Conservation (phyloP, 306 rosid genomes). For the Sechiopsis laciniata region DNA sequence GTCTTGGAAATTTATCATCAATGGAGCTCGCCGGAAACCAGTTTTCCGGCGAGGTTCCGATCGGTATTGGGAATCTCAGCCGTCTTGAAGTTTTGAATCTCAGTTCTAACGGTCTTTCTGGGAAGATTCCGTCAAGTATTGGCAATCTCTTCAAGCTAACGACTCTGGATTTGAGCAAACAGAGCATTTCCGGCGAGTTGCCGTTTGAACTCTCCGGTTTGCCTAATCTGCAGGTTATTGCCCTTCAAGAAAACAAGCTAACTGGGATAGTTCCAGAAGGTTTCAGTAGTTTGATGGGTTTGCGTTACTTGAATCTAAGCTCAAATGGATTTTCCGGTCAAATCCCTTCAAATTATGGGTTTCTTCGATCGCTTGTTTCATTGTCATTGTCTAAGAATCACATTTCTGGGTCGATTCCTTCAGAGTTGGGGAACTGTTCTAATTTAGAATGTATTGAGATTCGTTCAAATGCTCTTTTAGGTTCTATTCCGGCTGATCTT, state of each 20-base stretch:
- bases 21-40: slow-evolving; percentile 70
- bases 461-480: slow-evolving; percentile 48
- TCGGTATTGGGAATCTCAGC: slow-evolving; percentile 50
- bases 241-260: slow-evolving; percentile 62
- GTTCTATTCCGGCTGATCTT: slow-evolving; percentile 57
- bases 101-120: slow-evolving; percentile 69
- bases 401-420: slow-evolving; percentile 54
- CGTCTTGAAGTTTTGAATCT: slow-evolving; percentile 58
- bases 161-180: slow-evolving; percentile 79
- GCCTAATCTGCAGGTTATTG: slow-evolving; percentile 73
- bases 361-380: slow-evolving; percentile 56
- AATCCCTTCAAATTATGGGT: slow-evolving; percentile 74
- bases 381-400: slow-evolving; percentile 67
- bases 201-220: slow-evolving; percentile 84
- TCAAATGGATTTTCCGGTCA: slow-evolving; percentile 63
- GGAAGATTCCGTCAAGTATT: slow-evolving; percentile 59
- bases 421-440: slow-evolving; percentile 73
- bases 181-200: slow-evolving; percentile 72
- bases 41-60: slow-evolving; percentile 48
- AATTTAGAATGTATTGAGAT: slow-evolving; percentile 55
- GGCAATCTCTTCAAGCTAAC: slow-evolving; percentile 73
- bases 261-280: slow-evolving; percentile 86
- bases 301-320: slow-evolving; percentile 64
- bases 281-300: slow-evolving; percentile 77
- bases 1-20: slow-evolving; percentile 49